Conservation (phyloP, 306 rosid species). For the Fragaria ananassa region DNA sequence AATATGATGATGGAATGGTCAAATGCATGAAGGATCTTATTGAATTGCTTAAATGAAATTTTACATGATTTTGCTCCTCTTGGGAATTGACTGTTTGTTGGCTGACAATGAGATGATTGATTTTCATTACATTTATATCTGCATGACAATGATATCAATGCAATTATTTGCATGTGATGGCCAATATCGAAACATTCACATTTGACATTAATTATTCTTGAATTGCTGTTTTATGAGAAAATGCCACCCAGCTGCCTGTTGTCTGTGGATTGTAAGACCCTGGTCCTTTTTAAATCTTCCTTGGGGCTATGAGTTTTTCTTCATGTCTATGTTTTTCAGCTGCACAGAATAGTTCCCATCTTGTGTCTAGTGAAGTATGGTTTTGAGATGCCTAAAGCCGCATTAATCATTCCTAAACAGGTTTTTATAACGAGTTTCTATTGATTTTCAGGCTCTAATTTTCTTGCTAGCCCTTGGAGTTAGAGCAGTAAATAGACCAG, state of each 20-base stretch:
- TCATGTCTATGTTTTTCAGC: not conserved
- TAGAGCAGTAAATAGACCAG: constrained; percentile 74
- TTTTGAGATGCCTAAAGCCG: not conserved
- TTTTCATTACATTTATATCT: not conserved
- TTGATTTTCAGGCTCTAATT: constrained; percentile 70
- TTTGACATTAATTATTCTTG: not conserved
- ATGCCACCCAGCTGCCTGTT: not conserved
- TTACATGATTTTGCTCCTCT: not conserved
- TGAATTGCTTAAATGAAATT: not conserved
- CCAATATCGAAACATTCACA: not conserved
- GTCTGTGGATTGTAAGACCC: not conserved
- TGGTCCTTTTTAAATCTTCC: not conserved
- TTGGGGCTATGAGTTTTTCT: not conserved
- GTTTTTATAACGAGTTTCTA: constrained; percentile 19
- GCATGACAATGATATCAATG: not conserved
- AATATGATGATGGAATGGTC: not conserved
- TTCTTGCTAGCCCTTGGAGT: constrained; percentile 84
- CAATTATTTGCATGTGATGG: not conserved
- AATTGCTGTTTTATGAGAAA: not conserved
- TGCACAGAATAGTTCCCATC: not conserved
- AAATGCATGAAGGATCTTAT: not conserved
- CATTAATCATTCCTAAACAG: not conserved
- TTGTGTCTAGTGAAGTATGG: not conserved
- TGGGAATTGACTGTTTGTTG: not conserved
- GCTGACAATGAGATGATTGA: not conserved